Base-by-base conservation (phyloP, 139 green algal species). In the Picochlorum sp. region DNA sequence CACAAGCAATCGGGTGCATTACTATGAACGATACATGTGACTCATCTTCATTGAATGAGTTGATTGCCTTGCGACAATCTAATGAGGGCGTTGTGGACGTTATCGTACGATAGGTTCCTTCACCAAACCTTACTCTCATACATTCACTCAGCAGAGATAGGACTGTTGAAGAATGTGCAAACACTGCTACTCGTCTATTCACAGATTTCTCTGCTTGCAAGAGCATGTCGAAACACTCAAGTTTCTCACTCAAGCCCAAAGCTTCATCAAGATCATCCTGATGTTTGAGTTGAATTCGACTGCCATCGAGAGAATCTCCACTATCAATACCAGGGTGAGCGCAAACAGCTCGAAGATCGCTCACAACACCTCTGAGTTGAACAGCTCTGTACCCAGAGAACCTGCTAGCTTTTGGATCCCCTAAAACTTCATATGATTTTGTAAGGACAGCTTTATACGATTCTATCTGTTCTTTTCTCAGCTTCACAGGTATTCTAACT, bases 151-250 rank as follows among this genome's bases (percentile, higher is more conserved):
- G 45, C 3, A 86, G 44, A n/a, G 84, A 77, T 58, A 94, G 60
- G 16, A 58, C 62, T 62, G 72, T 76, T 21, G 65, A 4, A 8
- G 63, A 74, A 34, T 89, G 76, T 4, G 79, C 74, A 21, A 89
- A 51, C 49, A 93, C 51, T 57, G 88, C 67, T 13, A 82, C 72
- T 11, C 73, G 68, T 62, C 76, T 68, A n/a, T 71, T 68, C n/a
- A 52, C 41, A 0, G 15, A 47, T 4, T 26, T 15, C 62, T 90
- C 60, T 30, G 56, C 28, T 16, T 34, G 52, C 66, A 91, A 76
- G 67, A 91, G 65, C 20, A 34, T 49, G 59, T 87, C 77, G 57
- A 93, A 73, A 49, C 84, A 66, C 34, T 72, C 57, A 55, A 92
- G 71, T 78, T 90, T 90, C 58, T 72, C 77, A 57, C 70, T 83